Base-by-base conservation (phyloP, 805 yeast genomes). In the Metschnikowia borealis region DNA sequence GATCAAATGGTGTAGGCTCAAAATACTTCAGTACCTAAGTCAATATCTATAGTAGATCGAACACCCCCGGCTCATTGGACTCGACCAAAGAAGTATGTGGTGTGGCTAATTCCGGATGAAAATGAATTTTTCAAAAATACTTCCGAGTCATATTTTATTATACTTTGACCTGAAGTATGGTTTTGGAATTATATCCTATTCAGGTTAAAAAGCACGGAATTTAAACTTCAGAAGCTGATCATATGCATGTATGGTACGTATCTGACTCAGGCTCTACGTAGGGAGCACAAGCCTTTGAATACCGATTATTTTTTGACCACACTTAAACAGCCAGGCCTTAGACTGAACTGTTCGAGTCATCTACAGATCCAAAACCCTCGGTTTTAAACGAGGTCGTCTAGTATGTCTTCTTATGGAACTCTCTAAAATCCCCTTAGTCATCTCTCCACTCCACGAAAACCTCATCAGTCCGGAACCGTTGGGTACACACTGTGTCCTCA, bases 381-480 rank as follows among this genome's bases (percentile, higher is more conserved):
- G 41, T 23, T 8, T 23, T 21, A 18, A 20, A 14, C 23, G 23
- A 14, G 17, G 41, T 21, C 20, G 13, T 18, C 23, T 3, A 18
- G 15, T 7, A 14, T 33, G 20, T 35, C 5, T 34, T 26, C 7
- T 18, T 32, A 21, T 26, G 4, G 2, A 15, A 26, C 29, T 6
- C 17, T 20, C 15, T 6, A 13, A 23, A 14, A 14, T 14, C 13
- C 13, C 44, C 43, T 14, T 29, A 77, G 54, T 74, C 80, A 56
- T 86, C 94, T 63, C 98, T 80, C 97, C 98, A 92, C 54, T 81
- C 80, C 10, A 91, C 90, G 59, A 78, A 80, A 2, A 92, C 99
- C 63, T 91, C 97, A 61, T 92, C 98, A 0, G 99, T 92, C 63
- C 99, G 75, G 68, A 89, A 94, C 63, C 94, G 78, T 67, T 94